Evolutionary conservation across 73 alveolate genomes (phyloP).

Genomic region (Urostyla sp.): DNA sequence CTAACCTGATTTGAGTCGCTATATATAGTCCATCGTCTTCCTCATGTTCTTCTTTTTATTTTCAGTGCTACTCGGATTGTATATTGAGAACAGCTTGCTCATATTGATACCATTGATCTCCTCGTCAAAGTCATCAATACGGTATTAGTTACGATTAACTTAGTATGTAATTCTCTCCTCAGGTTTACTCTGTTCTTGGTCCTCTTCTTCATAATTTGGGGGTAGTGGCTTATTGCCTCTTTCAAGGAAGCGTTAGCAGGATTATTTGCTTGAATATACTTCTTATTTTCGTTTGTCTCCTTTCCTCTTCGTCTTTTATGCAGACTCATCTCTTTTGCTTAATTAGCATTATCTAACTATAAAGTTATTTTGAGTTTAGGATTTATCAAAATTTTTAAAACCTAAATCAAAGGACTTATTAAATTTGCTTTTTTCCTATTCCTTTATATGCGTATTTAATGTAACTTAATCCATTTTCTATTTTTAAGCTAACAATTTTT

Average conservation of each 20-base stretch:
- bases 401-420: too few species aligned
- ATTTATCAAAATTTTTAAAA: too few species aligned
- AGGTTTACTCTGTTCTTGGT: slow-evolving; percentile 5
- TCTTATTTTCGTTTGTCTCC: background rate
- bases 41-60: slow-evolving; percentile 10
- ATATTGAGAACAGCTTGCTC: slow-evolving; percentile 42
- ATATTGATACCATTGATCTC: slow-evolving; percentile 48
- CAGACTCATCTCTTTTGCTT: too few species aligned
- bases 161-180: background rate
- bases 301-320: too few species aligned
- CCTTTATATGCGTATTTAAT: too few species aligned
- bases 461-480: too few species aligned
- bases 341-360: too few species aligned
- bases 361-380: too few species aligned
- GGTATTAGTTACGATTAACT: too few species aligned
- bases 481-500: too few species aligned
- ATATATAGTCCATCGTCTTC: background rate
- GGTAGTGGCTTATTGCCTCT: slow-evolving; percentile 64
- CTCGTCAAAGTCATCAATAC: slow-evolving; percentile 49
- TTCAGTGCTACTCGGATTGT: slow-evolving; percentile 30
- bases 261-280: background rate
- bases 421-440: too few species aligned
- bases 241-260: slow-evolving; percentile 50
- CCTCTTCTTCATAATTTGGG: slow-evolving; percentile 53
- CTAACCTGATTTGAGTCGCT: too few species aligned